Conservation (phyloP, 2,329 filamentous ascomycete species). For the Penicillium sp. region DNA sequence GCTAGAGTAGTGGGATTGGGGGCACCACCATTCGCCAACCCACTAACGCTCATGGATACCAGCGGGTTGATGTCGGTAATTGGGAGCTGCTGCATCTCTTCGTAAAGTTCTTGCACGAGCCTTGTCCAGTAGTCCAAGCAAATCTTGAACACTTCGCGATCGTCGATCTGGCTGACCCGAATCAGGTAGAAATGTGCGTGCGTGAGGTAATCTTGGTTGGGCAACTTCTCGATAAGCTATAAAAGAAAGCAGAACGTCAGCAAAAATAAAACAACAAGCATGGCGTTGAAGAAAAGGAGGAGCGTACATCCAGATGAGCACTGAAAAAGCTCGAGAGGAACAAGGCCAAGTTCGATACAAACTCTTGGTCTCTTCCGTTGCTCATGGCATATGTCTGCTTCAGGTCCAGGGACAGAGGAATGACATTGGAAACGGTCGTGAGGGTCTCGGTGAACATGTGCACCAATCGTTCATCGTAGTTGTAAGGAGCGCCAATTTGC, state of each 20-base stretch:
- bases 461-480: conserved; percentile 92
- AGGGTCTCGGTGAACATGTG: conserved; percentile 98
- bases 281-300: not conserved
- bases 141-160: conserved; percentile 99
- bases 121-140: conserved; percentile 99
- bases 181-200: conserved; percentile 98
- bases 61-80: conserved; percentile 91
- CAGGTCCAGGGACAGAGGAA: conserved; percentile 83
- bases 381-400: conserved; percentile 88
- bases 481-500: conserved; percentile 71
- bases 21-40: conserved; percentile 74
- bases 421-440: conserved; percentile 87
- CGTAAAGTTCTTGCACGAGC: conserved; percentile 93
- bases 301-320: conserved; percentile 74
- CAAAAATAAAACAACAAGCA: not conserved
- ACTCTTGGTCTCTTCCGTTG: conserved; percentile 92
- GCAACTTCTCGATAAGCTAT: conserved; percentile 88
- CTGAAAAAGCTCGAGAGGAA: conserved; percentile 98
- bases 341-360: conserved; percentile 92
- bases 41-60: conserved; percentile 69
- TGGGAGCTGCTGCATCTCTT: conserved; percentile 96
- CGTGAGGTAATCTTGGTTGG: conserved; percentile 89
- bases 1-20: conserved; percentile 79
- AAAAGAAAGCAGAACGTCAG: conserved; percentile 7
- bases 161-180: conserved; percentile 96